phyloP scores from a whole-genome alignment of 371 early-diverging fungal species.

The Haplosporangium sp. region DNA sequence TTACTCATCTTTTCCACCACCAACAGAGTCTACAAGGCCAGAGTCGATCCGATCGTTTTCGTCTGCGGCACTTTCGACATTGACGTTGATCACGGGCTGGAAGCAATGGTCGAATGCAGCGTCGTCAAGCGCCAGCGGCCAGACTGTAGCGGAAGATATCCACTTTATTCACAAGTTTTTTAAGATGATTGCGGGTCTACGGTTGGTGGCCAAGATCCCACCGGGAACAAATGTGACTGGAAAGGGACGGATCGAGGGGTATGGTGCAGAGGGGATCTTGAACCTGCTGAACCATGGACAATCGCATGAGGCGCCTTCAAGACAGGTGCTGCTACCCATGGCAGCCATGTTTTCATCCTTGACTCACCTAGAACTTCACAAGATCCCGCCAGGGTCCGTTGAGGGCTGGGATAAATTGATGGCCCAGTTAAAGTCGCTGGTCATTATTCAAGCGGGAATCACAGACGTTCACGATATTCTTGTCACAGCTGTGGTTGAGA shows the following conservation, averaged over 20 bases:
- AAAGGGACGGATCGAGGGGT: conserved; percentile 61
- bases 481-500: conserved; percentile 52
- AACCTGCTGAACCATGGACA: conserved; percentile 32
- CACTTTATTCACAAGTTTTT: conserved; percentile 64
- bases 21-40: conserved; percentile 52
- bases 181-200: conserved; percentile 60
- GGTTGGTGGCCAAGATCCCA: conserved; percentile 54
- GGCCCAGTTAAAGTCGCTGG: conserved; percentile 58
- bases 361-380: conserved; percentile 62
- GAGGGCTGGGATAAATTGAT: conserved; percentile 62
- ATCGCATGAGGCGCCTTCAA: conserved; percentile 13
- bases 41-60: conserved; percentile 64
- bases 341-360: conserved; percentile 59
- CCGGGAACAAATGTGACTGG: conserved; percentile 29
- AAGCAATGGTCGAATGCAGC: conserved; percentile 65
- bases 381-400: conserved; percentile 60
- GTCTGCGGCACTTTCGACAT: conserved; percentile 68
- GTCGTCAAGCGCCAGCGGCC: conserved; percentile 17
- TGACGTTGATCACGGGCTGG: conserved; percentile 71
- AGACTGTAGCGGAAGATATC: conserved; percentile 64
- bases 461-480: conserved; percentile 61
- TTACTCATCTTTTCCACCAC: conserved; percentile 51
- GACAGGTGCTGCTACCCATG: conserved; percentile 49
- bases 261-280: conserved; percentile 56
- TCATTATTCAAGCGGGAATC: conserved; percentile 59